Evolutionary conservation across 371 early-diverging fungal species (phyloP).

Genomic region (Funneliformis caledonium): DNA sequence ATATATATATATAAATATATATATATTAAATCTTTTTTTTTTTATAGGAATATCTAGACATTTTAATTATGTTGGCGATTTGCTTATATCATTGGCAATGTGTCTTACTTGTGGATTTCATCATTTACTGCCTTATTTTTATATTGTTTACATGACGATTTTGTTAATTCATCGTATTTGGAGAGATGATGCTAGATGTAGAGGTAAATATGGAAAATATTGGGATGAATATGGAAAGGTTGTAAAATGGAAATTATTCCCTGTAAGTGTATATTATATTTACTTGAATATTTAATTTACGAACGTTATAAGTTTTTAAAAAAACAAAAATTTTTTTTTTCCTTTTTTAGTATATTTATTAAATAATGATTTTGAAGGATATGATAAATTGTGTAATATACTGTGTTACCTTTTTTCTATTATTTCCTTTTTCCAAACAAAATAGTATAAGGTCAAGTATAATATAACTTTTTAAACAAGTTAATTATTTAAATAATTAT

Average conservation of each 20-base stretch:
- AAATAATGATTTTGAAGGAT: too few relatives aligned
- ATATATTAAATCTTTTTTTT: background rate
- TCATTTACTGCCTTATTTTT: slow-evolving; percentile 72
- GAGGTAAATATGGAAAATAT: slow-evolving; percentile 76
- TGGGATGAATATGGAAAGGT: slow-evolving; percentile 68
- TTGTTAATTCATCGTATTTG: slow-evolving; percentile 66
- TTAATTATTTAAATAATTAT: too few relatives aligned
- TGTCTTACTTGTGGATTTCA: slow-evolving; percentile 69
- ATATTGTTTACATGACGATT: slow-evolving; percentile 75
- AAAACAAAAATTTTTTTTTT: too few relatives aligned
- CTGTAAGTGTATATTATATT: slow-evolving; percentile 36
- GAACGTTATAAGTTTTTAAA: too few relatives aligned
- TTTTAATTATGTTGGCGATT: slow-evolving; percentile 83
- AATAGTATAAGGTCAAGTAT: too few relatives aligned
- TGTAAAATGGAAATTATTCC: slow-evolving; percentile 69
- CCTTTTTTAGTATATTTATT: too few relatives aligned
- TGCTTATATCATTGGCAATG: slow-evolving; percentile 68
- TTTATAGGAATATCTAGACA: slow-evolving; percentile 65
- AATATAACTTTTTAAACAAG: too few relatives aligned
- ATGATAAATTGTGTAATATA: too few relatives aligned
- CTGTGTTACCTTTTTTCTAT: too few relatives aligned
- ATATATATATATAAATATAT: background rate
- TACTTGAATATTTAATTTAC: background rate
- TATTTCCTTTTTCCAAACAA: too few relatives aligned
- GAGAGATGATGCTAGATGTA: slow-evolving; percentile 69